phyloP scores from a whole-genome alignment of 2,329 filamentous ascomycete species.

The Tympanopsis confertula region DNA sequence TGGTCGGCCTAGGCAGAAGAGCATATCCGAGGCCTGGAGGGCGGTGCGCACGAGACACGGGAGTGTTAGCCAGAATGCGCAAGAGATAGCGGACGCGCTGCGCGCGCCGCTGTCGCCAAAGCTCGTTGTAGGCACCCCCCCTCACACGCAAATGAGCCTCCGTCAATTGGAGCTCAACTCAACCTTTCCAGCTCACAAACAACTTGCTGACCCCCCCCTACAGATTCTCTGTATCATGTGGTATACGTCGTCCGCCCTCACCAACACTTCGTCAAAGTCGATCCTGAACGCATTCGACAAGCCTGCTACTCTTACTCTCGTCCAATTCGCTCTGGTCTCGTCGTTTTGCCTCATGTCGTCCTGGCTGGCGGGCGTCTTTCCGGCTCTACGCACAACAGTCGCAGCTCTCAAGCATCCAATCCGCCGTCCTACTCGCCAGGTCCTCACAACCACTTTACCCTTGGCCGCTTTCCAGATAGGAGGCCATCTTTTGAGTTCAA shows the following conservation, averaged over 20 bases:
- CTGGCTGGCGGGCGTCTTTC: conserved; percentile 63
- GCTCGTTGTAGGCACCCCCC: conserved; percentile 57
- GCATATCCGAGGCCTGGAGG: conserved; percentile 75
- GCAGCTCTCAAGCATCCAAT: conserved; percentile 78
- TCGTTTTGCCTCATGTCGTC: conserved; percentile 74
- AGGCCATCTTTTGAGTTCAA: conserved; percentile 86
- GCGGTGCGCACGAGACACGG: conserved; percentile 70
- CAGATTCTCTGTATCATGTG: conserved; percentile 78
- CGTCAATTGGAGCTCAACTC: conserved; percentile 4
- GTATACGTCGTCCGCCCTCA: conserved; percentile 91
- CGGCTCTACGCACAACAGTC: conserved; percentile 56
- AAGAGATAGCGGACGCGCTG: conserved; percentile 83
- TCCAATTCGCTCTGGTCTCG: conserved; percentile 90
- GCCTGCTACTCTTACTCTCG: conserved; percentile 78
- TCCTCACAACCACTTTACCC: conserved; percentile 79
- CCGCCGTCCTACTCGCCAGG: conserved; percentile 65
- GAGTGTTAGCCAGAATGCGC: conserved; percentile 84
- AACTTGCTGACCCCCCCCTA: conserved; percentile 13
- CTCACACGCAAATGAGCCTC: conserved; percentile 7
- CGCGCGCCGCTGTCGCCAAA: conserved; percentile 80
- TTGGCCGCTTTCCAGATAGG: conserved; percentile 85
- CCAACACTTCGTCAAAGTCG: conserved; percentile 94
- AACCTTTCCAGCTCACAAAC: conserved; percentile 2
- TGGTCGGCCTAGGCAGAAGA: conserved; percentile 67
- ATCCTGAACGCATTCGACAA: conserved; percentile 86